phyloP scores from a whole-genome alignment of 2,329 filamentous ascomycete genomes.

The Lasiodiplodia theobromae region DNA sequence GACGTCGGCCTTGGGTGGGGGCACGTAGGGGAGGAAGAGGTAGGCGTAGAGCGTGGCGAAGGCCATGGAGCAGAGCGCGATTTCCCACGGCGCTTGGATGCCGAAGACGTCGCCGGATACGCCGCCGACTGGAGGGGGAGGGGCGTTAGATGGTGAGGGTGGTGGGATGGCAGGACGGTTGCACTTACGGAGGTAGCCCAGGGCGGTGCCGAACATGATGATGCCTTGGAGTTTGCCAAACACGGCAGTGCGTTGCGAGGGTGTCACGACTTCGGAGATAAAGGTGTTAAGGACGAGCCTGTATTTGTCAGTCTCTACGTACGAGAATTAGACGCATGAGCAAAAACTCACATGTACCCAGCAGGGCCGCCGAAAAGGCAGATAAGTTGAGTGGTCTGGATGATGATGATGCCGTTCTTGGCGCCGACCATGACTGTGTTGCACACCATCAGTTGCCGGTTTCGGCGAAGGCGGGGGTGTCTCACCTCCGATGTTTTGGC shows the following conservation, averaged over 20 bases:
- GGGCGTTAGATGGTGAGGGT: not conserved
- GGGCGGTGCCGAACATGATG: conserved; percentile 70
- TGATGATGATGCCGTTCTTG: conserved; percentile 69
- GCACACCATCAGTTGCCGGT: not conserved
- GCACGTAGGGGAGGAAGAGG: conserved; percentile 57
- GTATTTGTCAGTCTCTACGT: conserved; percentile 40
- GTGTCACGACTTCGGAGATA: conserved; percentile 69
- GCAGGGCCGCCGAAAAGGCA: conserved; percentile 72
- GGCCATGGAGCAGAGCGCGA: conserved; percentile 65
- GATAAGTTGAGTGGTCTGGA: conserved; percentile 72
- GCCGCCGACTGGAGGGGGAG: conserved; percentile 61
- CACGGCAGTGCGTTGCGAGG: conserved; percentile 66
- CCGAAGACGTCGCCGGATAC: conserved; percentile 69
- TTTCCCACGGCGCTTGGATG: conserved; percentile 69
- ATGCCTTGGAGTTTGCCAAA: conserved; percentile 71
- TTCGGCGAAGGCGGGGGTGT: not conserved
- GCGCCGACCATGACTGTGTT: conserved; percentile 63
- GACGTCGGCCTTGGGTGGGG: conserved; percentile 48
- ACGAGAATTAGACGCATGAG: not conserved
- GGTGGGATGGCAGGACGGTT: not conserved
- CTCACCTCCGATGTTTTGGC: conserved; percentile 65
- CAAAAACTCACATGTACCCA: conserved; percentile 52
- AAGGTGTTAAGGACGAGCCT: conserved; percentile 73
- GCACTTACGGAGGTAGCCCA: conserved; percentile 62
- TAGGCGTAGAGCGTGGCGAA: conserved; percentile 51